These are phyloP conservation scores for Andrographis paniculata DNA, from an alignment of 305 asterid genomes.

Conservation along the genomic window DNA sequence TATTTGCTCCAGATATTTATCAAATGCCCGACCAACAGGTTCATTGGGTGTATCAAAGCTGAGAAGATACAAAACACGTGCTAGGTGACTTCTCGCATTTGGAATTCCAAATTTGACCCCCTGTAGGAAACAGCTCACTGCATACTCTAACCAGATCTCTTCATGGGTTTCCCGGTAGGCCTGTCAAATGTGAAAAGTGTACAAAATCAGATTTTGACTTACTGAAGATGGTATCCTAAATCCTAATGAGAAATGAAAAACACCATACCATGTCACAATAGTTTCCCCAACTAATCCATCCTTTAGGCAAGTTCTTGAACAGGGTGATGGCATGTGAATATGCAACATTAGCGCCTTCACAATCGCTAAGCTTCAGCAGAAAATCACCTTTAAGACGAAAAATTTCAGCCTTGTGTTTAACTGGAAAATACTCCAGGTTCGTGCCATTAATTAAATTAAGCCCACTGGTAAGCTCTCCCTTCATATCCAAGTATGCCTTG, in stretches of 20 bases:
- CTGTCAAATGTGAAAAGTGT: slow-evolving; percentile 45
- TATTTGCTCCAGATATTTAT: slow-evolving; percentile 83
- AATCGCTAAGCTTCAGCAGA: slow-evolving; percentile 82
- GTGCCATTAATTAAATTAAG: slow-evolving; percentile 93
- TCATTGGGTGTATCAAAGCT: slow-evolving; percentile 96
- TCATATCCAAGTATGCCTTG: slow-evolving; percentile 95
- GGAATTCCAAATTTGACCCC: slow-evolving; percentile 93
- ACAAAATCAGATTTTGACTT: slow-evolving; percentile 17
- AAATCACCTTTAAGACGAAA: slow-evolving; percentile 96
- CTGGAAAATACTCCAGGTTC: slow-evolving; percentile 91
- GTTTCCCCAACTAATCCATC: slow-evolving; percentile 99
- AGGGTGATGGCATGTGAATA: slow-evolving; percentile 86
- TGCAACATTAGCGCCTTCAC: slow-evolving; percentile 95
- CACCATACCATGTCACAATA: slow-evolving; percentile 90
- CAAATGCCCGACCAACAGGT: slow-evolving; percentile 92
- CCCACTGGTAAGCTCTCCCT: slow-evolving; percentile 96
- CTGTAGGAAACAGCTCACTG: slow-evolving; percentile 99
- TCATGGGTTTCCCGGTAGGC: slow-evolving; percentile 90
- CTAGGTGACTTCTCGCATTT: slow-evolving; percentile 97
- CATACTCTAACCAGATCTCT: slow-evolving; percentile 92
- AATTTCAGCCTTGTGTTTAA: slow-evolving; percentile 94
- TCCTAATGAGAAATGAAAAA: slow-evolving; percentile 12
- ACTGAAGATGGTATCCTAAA: slow-evolving; percentile 7
- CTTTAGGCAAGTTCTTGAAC: slow-evolving; percentile 95
- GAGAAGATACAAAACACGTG: slow-evolving; percentile 94